Evolutionary conservation across 805 yeast genomes (phyloP).

Genomic region (Cyberlindnera saturnus): DNA sequence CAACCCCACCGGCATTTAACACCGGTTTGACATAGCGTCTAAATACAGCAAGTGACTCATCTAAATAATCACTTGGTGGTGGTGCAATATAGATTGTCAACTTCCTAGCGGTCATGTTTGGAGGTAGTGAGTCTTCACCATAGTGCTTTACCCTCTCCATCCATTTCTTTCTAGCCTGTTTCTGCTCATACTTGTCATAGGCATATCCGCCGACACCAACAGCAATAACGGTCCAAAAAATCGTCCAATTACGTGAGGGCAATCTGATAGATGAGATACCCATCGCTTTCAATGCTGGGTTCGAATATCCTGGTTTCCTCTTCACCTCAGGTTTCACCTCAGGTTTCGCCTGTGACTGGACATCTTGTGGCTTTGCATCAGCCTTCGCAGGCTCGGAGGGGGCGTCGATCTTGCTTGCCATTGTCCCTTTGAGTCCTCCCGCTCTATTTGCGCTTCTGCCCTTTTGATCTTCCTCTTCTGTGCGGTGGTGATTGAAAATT

Average conservation of each 20-base stretch:
- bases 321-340: conserved; percentile 3
- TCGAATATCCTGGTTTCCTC: conserved; percentile 40
- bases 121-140: conserved; percentile 42
- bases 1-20: conserved; percentile 76
- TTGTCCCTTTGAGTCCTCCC: too few species aligned
- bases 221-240: conserved; percentile 72
- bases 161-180: conserved; percentile 56
- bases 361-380: not conserved
- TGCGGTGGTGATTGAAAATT: too few species aligned
- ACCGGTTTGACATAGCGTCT: conserved; percentile 81
- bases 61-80: conserved; percentile 91
- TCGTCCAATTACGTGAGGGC: conserved; percentile 91
- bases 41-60: conserved; percentile 66
- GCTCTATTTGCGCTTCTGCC: too few species aligned
- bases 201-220: conserved; percentile 65
- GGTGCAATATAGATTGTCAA: conserved; percentile 85
- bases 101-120: conserved; percentile 60
- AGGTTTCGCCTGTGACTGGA: not conserved
- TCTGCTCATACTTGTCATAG: conserved; percentile 75
- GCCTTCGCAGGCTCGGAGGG: not conserved
- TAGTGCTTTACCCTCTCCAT: conserved; percentile 50
- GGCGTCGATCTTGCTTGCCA: not conserved
- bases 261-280: conserved; percentile 73
- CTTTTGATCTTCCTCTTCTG: too few species aligned
- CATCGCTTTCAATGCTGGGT: conserved; percentile 81